Evolutionary conservation across 1,139 yeast genomes (phyloP).

Genomic region (Suhomyces taliae): DNA sequence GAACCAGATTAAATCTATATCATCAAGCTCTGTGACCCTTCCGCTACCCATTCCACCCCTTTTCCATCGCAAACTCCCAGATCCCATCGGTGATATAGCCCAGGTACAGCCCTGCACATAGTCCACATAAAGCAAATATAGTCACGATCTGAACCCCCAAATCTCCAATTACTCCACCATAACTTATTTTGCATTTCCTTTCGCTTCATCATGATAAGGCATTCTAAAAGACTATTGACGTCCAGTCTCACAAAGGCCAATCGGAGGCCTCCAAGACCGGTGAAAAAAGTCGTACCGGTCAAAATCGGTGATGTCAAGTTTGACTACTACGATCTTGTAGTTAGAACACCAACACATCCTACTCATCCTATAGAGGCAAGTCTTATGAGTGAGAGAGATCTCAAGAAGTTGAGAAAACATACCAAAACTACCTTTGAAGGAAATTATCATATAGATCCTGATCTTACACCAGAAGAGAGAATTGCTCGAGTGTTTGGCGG

Average conservation of each 20-base stretch:
- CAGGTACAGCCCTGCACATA: not conserved
- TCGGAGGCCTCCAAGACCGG: constrained; percentile 8
- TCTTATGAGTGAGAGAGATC: constrained; percentile 25
- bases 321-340: constrained; percentile 40
- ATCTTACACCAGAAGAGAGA: constrained; percentile 47
- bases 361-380: constrained; percentile 33
- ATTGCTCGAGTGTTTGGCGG: constrained; percentile 59
- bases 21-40: too few relatives aligned
- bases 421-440: constrained; percentile 46
- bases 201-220: not conserved
- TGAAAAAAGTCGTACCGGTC: constrained; percentile 1
- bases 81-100: too few relatives aligned
- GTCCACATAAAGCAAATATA: not conserved
- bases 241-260: not conserved
- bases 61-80: too few relatives aligned
- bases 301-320: constrained; percentile 18
- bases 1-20: too few relatives aligned
- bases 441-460: constrained; percentile 34
- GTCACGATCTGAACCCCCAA: not conserved
- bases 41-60: too few relatives aligned
- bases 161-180: too few relatives aligned
- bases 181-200: too few relatives aligned
- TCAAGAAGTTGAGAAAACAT: constrained; percentile 19
- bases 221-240: not conserved
- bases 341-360: constrained; percentile 36